Base-by-base conservation (phyloP, 2,329 filamentous ascomycete genomes). In the Colletotrichum sp. region DNA sequence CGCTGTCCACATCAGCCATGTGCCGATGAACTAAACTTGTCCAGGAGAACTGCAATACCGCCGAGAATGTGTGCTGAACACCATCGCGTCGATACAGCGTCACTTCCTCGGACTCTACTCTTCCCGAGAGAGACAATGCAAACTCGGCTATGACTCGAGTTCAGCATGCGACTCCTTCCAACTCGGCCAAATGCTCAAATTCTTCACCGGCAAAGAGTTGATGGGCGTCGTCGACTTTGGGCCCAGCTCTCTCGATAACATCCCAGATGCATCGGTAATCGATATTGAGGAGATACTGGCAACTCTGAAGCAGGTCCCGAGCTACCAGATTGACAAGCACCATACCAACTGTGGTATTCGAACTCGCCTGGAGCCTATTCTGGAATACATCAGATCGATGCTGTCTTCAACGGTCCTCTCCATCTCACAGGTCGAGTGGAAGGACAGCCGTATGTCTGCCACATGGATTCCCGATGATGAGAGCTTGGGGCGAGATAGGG, bases 131-230 rank as follows among this genome's bases (percentile, higher is more conserved):
- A 84, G 86, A 9, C 94, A 95, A 81, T 96, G 94, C 83, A 92
- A 92, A 79, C 88, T 95, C 0, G 94, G 94, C 68, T 96, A 96
- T 83, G 93, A 95, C 80, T 92, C 92, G 3, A 94, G 92, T 77
- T 84, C 90, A 3, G 91, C 93, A 57, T 96, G 94, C 82, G 94
- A 96, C 84, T 93, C 92, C 3, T 96, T 94, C 80, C 94, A 96
- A 83, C 89, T 96, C 1, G 94, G 94, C 26, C 93, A 96, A 84
- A 95, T 95, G 88, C 84, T 95, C 77, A 92, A 92, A 78, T 96
- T 96, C 83, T 90, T 96, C 44, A 85, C 88, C 16, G 88, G 89
- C 78, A 91, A 92, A 78, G 88, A 90, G 32, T 90, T 95, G 0
- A 80, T 95, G 6, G 90, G 89, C 48, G 84, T 95, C 2, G 86